Base-by-base conservation (phyloP, 139 green algal species). In the Yamagishiella unicocca region DNA sequence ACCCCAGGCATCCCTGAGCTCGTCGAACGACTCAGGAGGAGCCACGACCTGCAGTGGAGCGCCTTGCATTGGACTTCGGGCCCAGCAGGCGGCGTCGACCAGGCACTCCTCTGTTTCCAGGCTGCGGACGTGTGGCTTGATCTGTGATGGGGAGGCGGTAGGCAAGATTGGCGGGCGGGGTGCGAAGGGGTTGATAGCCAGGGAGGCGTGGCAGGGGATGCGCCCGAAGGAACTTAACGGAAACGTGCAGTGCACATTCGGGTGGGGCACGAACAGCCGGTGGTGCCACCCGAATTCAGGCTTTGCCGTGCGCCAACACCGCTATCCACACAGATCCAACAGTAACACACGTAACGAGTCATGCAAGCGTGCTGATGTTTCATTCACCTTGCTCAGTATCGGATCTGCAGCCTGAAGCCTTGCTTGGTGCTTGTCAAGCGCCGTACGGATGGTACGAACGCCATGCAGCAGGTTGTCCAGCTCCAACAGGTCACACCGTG, bases 401-500 rank as follows among this genome's bases (percentile, higher is more conserved):
- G 84, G 74, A 58, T 89, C 58, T 27, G 22, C 58, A 8, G 62
- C 75, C 24, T 61, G 84, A 29, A 89, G 55, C 74, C 62, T 27
- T 1, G 38, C 55, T 12, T 64, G 38, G 53, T 89, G 46, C 9
- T 27, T 29, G 45, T 71, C 40, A 10, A 89, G 46, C 61, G 81
- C 73, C 6, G 37, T 46, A 43, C n/a, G 61, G 5, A 89, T n/a
- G n/a, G 38, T 22, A 4, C 4, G 31, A 5, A 83, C 46, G 25
- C 62, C 24, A 4, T 77, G 29, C 61, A 71, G 55, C 74, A 89
- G 43, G 25, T 85, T 38, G n/a, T 85, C 61, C 37, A 89, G 62
- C 31, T 38, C 43, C 40, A 84, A 64, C 74, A 5, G 17, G 33
- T 50, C 74, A 35, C 72, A 50, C 1, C 17, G 2, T 22, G 29